Conservation (phyloP, 2,329 filamentous ascomycete genomes). For the Botrytis fragariae region DNA sequence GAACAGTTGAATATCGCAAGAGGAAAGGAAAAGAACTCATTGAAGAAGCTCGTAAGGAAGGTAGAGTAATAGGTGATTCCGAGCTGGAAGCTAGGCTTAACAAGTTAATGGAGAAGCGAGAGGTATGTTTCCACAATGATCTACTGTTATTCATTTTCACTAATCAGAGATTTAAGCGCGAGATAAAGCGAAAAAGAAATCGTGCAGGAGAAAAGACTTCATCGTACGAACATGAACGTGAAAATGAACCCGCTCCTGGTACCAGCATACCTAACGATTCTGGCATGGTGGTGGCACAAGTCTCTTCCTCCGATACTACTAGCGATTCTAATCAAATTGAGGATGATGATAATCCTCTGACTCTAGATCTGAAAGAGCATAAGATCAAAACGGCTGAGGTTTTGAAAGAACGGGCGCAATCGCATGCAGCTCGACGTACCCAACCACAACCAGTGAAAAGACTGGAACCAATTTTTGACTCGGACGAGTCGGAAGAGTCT, state of each 20-base stretch:
- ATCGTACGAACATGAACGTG: background rate
- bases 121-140: background rate
- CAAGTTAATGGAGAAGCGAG: constrained; percentile 18
- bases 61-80: background rate
- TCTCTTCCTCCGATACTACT: background rate
- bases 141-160: background rate
- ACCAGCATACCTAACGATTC: background rate
- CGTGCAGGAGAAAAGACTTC: background rate
- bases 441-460: background rate
- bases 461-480: background rate
- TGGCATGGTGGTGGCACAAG: background rate
- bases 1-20: background rate
- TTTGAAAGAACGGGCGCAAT: background rate
- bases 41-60: background rate
- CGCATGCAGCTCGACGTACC: background rate
- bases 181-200: background rate
- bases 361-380: background rate
- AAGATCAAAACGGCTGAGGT: background rate
- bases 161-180: constrained; percentile 5
- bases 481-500: constrained; percentile 18
- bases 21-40: background rate
- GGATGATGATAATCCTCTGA: background rate
- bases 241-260: background rate
- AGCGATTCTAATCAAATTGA: background rate
- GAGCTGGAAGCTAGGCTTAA: constrained; percentile 17